Conservation (phyloP, 1,284 basidiomycete species). For the Clitocybe nebularis region DNA sequence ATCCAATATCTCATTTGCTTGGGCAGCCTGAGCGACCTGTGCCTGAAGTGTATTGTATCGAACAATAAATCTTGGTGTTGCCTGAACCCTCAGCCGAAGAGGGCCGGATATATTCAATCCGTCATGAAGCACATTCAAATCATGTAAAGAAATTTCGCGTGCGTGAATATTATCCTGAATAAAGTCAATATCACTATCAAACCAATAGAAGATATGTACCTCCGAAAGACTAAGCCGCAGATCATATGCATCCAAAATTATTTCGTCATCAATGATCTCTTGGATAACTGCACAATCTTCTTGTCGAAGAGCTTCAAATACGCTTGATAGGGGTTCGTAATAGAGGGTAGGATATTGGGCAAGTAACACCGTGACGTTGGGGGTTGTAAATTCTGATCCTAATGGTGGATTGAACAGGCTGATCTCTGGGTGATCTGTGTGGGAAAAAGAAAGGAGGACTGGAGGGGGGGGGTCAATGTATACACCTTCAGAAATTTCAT, state of each 20-base stretch:
- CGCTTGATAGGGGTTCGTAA: constrained; percentile 63
- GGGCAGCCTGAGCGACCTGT: constrained; percentile 48
- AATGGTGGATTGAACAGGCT: constrained; percentile 59
- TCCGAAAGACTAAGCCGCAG: constrained; percentile 61
- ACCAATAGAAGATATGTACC: constrained; percentile 34
- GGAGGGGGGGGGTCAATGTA: constrained; percentile 74
- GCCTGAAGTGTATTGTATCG: constrained; percentile 64
- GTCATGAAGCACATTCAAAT: constrained; percentile 68
- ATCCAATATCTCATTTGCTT: no score
- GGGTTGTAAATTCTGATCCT: constrained; percentile 21
- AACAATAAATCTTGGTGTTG: constrained; percentile 58
- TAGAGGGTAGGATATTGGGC: constrained; percentile 63
- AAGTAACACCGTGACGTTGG: constrained; percentile 40
- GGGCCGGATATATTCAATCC: constrained; percentile 60
- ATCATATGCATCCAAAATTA: constrained; percentile 65
- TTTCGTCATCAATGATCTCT: constrained; percentile 52
- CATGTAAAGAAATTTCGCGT: constrained; percentile 68
- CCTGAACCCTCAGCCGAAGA: constrained; percentile 55
- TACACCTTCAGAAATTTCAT: constrained; percentile 66
- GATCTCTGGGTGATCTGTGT: constrained; percentile 38
- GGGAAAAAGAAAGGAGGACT: constrained; percentile 52
- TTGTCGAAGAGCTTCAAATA: constrained; percentile 66
- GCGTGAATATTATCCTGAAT: constrained; percentile 71
- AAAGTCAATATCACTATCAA: constrained; percentile 8
- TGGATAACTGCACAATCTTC: constrained; percentile 42